Conservation (phyloP, 1,284 basidiomycete genomes). For the Boletus mariae region DNA sequence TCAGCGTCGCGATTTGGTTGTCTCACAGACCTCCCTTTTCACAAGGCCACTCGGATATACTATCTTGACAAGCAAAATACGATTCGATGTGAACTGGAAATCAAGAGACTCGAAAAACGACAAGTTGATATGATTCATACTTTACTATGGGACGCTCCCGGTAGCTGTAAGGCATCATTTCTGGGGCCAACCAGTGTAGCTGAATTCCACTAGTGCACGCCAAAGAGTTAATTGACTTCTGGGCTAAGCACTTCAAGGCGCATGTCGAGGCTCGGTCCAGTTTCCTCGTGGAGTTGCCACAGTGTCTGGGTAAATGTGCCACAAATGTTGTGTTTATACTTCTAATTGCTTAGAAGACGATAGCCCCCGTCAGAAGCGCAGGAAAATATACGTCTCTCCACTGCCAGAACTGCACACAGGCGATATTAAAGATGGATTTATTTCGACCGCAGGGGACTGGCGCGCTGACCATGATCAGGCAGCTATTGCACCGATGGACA, state of each 20-base stretch:
- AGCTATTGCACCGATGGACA: conserved; percentile 8
- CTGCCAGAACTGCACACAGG: background rate
- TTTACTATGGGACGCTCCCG: conserved; percentile 66
- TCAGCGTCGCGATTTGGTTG: background rate
- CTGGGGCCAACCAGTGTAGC: conserved; percentile 1
- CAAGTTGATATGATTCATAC: conserved; percentile 53
- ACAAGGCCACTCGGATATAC: conserved; percentile 57
- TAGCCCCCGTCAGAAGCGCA: conserved; percentile 22
- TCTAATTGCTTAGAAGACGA: conserved; percentile 17
- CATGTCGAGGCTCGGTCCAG: conserved; percentile 62
- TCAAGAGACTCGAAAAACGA: conserved; percentile 56
- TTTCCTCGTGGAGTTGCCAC: conserved; percentile 37
- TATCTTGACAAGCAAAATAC: conserved; percentile 61
- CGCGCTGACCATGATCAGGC: conserved; percentile 4
- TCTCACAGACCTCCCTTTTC: conserved; percentile 2
- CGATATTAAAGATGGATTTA: conserved; percentile 1
- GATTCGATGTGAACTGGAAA: conserved; percentile 47
- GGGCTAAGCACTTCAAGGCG: conserved; percentile 64
- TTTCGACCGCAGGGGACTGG: conserved; percentile 5
- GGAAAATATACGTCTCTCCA: conserved; percentile 15
- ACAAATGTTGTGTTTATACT: background rate
- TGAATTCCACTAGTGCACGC: conserved; percentile 50
- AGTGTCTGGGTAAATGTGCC: conserved; percentile 25
- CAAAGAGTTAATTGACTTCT: conserved; percentile 62
- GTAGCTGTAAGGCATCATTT: conserved; percentile 47